Evolutionary conservation across 768 basidiomycete species (phyloP).

Genomic region (Podaxis sp.): DNA sequence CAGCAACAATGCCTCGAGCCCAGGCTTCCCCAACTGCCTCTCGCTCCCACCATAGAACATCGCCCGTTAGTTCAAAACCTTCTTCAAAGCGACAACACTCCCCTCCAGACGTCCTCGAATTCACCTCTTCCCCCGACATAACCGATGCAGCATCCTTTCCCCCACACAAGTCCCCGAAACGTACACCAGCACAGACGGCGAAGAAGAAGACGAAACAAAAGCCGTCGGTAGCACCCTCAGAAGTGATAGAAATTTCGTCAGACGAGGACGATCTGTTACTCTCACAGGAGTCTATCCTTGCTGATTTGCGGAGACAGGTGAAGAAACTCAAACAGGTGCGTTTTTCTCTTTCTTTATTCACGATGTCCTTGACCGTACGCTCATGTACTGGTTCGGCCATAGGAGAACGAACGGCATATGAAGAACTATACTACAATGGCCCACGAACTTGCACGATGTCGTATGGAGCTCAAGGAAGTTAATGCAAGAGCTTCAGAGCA

Average conservation of each 20-base stretch:
- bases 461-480: conserved; percentile 3
- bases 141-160: conserved; percentile 9
- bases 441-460: neutral
- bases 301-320: conserved; percentile 35
- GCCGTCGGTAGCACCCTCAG: conserved; percentile 18
- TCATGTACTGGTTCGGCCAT: neutral
- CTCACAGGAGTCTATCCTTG: conserved; percentile 17
- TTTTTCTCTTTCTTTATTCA: neutral
- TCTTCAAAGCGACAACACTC: conserved; percentile 23
- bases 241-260: conserved; percentile 56
- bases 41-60: conserved; percentile 2
- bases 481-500: conserved; percentile 5
- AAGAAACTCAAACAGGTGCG: conserved; percentile 40
- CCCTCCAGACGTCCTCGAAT: conserved; percentile 15
- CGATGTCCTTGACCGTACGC: neutral
- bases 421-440: conserved; percentile 20
- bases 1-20: neutral
- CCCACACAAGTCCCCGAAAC: conserved; percentile 13
- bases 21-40: neutral
- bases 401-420: conserved; percentile 27
- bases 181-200: conserved; percentile 3
- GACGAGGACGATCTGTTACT: conserved; percentile 37
- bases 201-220: conserved; percentile 16
- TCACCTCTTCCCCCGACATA: conserved; percentile 13
- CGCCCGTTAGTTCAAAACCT: conserved; percentile 2